Conservation (phyloP, 164 flowering plant species). For the Kingdonia uniflora region DNA sequence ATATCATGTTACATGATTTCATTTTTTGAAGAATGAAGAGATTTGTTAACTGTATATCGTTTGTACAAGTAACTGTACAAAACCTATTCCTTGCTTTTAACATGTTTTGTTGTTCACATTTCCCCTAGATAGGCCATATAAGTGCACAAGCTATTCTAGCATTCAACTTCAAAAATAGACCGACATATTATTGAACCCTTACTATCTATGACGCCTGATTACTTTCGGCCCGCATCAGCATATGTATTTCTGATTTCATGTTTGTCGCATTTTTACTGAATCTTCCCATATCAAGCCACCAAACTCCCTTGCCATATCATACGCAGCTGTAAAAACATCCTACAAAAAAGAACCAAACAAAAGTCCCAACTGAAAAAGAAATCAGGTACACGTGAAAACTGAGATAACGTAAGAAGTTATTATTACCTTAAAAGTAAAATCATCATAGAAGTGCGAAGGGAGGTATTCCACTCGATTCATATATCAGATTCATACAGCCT, state of each 20-base stretch:
- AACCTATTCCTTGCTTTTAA: too few species aligned
- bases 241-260: slow-evolving; percentile 51
- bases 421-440: slow-evolving; percentile 65
- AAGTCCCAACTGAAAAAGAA: not conserved
- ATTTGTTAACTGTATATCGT: too few species aligned
- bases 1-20: too few species aligned
- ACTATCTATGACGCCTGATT: slow-evolving; percentile 48
- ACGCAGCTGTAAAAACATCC: slow-evolving; percentile 77
- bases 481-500: slow-evolving; percentile 82
- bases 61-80: too few species aligned
- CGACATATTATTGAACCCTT: too few species aligned
- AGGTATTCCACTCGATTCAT: slow-evolving; percentile 60
- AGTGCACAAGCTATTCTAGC: too few species aligned
- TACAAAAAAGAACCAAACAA: slow-evolving; percentile 12
- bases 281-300: slow-evolving; percentile 69
- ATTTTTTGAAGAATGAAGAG: too few species aligned
- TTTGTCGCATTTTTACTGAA: slow-evolving; percentile 54
- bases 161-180: too few species aligned
- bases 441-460: slow-evolving; percentile 56
- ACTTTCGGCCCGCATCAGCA: slow-evolving; percentile 57
- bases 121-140: too few species aligned
- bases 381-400: not conserved
- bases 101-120: too few species aligned
- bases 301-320: slow-evolving; percentile 69
- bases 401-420: not conserved